Evolutionary conservation across 345 rosid species (phyloP).

Genomic region (Euphorbia lathyris): DNA sequence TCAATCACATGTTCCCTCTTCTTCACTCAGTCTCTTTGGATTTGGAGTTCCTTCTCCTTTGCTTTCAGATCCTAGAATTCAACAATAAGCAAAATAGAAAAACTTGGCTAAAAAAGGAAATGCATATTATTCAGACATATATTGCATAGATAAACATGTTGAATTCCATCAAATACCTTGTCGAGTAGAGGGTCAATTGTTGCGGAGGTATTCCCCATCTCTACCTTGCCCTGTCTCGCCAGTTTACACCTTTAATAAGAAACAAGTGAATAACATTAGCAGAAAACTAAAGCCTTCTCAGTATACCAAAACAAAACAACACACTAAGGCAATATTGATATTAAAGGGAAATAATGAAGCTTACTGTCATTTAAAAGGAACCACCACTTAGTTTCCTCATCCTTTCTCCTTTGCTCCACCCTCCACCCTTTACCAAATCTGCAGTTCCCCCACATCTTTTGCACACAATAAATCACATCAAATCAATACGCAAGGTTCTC

Average conservation of each 20-base stretch:
- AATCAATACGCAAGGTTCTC: too few species aligned
- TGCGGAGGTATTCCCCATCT: too few species aligned
- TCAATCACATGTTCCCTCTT: slow-evolving; percentile 78
- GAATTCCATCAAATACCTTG: slow-evolving; percentile 43
- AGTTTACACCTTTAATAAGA: too few species aligned
- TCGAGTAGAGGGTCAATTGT: slow-evolving; percentile 81
- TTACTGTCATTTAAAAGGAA: slow-evolving; percentile 51
- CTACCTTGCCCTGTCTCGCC: too few species aligned
- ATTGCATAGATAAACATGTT: slow-evolving; percentile 16
- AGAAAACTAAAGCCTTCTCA: too few species aligned
- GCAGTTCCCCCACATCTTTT: too few species aligned
- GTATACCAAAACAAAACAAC: too few species aligned
- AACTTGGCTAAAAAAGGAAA: slow-evolving; percentile 27
- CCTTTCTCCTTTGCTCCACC: slow-evolving; percentile 36
- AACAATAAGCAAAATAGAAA: slow-evolving; percentile 15
- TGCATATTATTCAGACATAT: slow-evolving; percentile 15
- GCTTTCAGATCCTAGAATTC: slow-evolving; percentile 66
- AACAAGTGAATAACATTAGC: too few species aligned
- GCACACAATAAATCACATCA: too few species aligned
- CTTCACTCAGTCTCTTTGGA: slow-evolving; percentile 82
- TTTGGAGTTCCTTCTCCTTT: slow-evolving; percentile 90
- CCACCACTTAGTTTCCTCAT: slow-evolving; percentile 53
- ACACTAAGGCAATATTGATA: slow-evolving; percentile 2
- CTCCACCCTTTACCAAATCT: too few species aligned
- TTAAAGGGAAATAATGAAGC: slow-evolving; percentile 20